Percentiles rank a stretch among this genome's conserved stretches.
phyloP scores from a whole-genome alignment of 495 filamentous ascomycete species.

The Parathielavia appendiculata region DNA sequence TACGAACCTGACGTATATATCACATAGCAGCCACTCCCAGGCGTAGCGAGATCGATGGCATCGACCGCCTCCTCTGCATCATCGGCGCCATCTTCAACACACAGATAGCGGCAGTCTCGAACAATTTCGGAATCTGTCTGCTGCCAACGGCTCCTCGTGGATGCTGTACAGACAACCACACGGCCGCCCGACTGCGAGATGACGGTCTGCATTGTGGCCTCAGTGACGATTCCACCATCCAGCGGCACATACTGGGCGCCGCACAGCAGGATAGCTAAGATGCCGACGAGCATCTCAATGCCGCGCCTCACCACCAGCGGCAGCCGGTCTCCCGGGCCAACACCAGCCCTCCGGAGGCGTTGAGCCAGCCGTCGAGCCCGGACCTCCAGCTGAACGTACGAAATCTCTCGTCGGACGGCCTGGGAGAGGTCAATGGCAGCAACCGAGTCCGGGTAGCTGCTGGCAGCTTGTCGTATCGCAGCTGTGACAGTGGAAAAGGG shows the following conservation, averaged over 20 bases:
- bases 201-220: slow-evolving; percentile 30
- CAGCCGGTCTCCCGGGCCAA: slow-evolving; percentile 27
- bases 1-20: slow-evolving; percentile 39
- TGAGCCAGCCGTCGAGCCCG: slow-evolving; percentile 32
- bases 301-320: slow-evolving; percentile 30
- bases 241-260: slow-evolving; percentile 50
- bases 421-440: slow-evolving; percentile 9
- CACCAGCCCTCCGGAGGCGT: slow-evolving; percentile 22
- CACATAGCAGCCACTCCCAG: slow-evolving; percentile 25
- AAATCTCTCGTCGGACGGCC: not conserved
- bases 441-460: slow-evolving; percentile 3
- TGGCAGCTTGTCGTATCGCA: not conserved
- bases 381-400: slow-evolving; percentile 32
- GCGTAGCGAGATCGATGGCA: not conserved
- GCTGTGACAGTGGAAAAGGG: slow-evolving; percentile 6
- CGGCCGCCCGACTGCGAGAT: slow-evolving; percentile 25
- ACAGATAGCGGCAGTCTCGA: not conserved
- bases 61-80: not conserved
- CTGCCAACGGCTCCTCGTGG: slow-evolving; percentile 10
- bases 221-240: slow-evolving; percentile 36
- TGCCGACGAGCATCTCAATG: slow-evolving; percentile 40
- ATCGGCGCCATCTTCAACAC: not conserved
- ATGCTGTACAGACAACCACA: slow-evolving; percentile 22
- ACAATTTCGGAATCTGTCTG: slow-evolving; percentile 3
- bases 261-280: slow-evolving; percentile 46